Base-by-base conservation (phyloP, 805 yeast species). In the Jamesozyma rosinii region DNA sequence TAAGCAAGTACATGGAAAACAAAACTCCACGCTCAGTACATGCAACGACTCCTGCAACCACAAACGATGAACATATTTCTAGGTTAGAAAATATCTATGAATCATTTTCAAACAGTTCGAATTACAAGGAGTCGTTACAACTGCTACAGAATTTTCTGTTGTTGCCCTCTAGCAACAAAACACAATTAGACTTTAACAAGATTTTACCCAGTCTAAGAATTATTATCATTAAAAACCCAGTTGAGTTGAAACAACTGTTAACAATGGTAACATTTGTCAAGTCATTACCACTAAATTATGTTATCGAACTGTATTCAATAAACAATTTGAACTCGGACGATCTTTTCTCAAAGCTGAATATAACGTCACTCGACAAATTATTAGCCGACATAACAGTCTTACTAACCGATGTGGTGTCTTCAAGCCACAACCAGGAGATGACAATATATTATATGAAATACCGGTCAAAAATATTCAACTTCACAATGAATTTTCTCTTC, bases 261-360 rank as follows among this genome's bases (percentile, higher is more conserved):
- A 29, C 50, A 0, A 41, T 54, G 3, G 45, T 58, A 4, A 29
- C 29, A 2, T 67, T 67, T 48, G 57, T 53, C 35, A 52, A 50
- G 11, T 39, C 57, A 8, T 31, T 65, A 10, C 65, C 66, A 2
- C 30, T 58, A 4, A 43, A 45, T 2, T 46, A 55, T 20, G 42
- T 59, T 1, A 44, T 68, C 30, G 66, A 66, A 44, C 47, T 60
- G 6, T 55, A 58, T 22, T 60, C 70, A 0, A 55, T 66, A 1
- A 63, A 60, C 41, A 44, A 45, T 21, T 31, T 55, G 5, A 55
- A 50, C 11, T 18, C 53, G 3, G 46, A 42, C 2, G 44, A 51
- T 9, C 26, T 65, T 4, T 18, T 51, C 1, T 30, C 41, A 1
- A 51, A 45, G 19, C 49, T 50, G 29, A 46, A 49, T 2, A 41